Evolutionary conservation across 805 yeast genomes (phyloP).

Genomic region (Yarrowia keelungensis): DNA sequence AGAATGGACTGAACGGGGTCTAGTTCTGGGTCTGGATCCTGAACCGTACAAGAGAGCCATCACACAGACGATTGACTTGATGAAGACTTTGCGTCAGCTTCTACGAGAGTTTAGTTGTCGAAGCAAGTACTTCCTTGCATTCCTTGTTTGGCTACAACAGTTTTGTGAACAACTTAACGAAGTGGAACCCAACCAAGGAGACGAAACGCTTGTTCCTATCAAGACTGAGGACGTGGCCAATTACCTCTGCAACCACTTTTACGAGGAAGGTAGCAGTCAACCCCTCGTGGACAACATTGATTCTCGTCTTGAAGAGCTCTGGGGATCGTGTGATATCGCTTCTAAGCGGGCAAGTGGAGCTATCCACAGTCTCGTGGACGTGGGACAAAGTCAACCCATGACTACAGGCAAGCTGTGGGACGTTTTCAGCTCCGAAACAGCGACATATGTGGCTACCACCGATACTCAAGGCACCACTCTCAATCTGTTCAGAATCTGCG

Average conservation of each 20-base stretch:
- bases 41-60: constrained; percentile 31
- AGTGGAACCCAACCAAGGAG: constrained; percentile 36
- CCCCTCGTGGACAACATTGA: constrained; percentile 6
- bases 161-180: constrained; percentile 29
- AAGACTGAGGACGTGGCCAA: constrained; percentile 35
- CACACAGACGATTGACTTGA: constrained; percentile 15
- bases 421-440: constrained; percentile 11
- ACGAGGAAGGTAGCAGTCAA: constrained; percentile 15
- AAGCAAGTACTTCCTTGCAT: constrained; percentile 27
- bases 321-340: constrained; percentile 21
- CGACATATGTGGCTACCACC: constrained; percentile 25
- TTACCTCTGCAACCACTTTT: constrained; percentile 24
- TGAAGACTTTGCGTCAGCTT: constrained; percentile 19
- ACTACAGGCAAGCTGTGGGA: constrained; percentile 26
- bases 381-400: constrained; percentile 22
- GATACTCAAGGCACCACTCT: constrained; percentile 8
- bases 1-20: constrained; percentile 52
- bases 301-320: constrained; percentile 12
- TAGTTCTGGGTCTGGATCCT: constrained; percentile 41
- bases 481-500: constrained; percentile 17
- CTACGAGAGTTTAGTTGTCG: constrained; percentile 14
- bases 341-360: constrained; percentile 19
- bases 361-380: constrained; percentile 26
- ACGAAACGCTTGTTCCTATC: constrained; percentile 26
- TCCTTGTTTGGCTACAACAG: constrained; percentile 33